These are phyloP conservation scores for Epicoccum sorghinum DNA, from an alignment of 2,329 filamentous ascomycete genomes.

Conservation along the genomic window DNA sequence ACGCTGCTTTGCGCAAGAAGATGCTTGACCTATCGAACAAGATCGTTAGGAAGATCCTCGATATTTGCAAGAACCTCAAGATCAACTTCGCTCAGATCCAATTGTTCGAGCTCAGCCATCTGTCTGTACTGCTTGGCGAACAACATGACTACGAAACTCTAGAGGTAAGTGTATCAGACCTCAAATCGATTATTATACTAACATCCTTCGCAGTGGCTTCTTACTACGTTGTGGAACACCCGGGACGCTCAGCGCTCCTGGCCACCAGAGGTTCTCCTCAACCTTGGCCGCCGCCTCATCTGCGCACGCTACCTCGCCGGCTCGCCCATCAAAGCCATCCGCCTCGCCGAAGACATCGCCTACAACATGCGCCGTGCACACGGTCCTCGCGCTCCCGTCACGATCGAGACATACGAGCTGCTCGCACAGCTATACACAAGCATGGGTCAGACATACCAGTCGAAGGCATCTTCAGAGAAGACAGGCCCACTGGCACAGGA, in stretches of 20 bases:
- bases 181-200: background rate
- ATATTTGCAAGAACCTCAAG: conserved; percentile 48
- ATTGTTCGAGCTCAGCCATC: conserved; percentile 49
- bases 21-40: conserved; percentile 48
- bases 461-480: conserved; percentile 44
- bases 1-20: conserved; percentile 46
- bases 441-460: conserved; percentile 47
- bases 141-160: conserved; percentile 54
- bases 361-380: conserved; percentile 63
- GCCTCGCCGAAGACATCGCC: conserved; percentile 59
- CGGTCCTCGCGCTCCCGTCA: conserved; percentile 55
- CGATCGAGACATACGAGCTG: conserved; percentile 57
- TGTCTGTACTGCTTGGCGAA: conserved; percentile 53
- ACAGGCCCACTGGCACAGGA: conserved; percentile 42
- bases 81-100: conserved; percentile 54
- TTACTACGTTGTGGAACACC: conserved; percentile 46
- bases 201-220: conserved; percentile 32
- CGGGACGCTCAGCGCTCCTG: conserved; percentile 43
- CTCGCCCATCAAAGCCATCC: conserved; percentile 48
- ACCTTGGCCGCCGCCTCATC: conserved; percentile 60
- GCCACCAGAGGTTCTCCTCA: conserved; percentile 52
- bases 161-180: conserved; percentile 24
- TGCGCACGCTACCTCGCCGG: conserved; percentile 59
- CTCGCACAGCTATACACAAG: conserved; percentile 58
- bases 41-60: conserved; percentile 52